Evolutionary conservation across 208 protist species (phyloP), one percentile per base, ranked within the genome.

Genomic region (Acanthamoeba pearcei): DNA sequence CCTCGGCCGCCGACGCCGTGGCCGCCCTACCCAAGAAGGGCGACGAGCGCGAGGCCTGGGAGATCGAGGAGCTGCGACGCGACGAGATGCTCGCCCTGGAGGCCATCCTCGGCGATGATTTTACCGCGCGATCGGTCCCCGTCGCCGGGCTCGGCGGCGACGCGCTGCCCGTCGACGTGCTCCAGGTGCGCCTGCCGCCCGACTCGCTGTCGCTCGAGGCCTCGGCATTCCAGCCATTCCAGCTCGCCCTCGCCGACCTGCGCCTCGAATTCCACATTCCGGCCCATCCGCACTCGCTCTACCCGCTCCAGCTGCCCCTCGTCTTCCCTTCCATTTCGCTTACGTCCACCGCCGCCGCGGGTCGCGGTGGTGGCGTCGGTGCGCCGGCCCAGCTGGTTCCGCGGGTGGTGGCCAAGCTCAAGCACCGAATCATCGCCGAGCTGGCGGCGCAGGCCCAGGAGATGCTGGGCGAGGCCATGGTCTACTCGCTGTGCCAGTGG

Each of bases 31-130:
- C 80, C 27, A 88, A 62, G 80, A 88, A 88, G 53, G 80, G 64
- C 51, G 80, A 88, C 5, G 49, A 8, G 80, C 80, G 80, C 51
- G 80, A 88, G 80, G 80, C 42, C 15, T 57, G 27, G 9, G 74
- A 94, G 53, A 42, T 94, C 27, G 32, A 64, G 29, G 91, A 94
- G 72, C 49, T 82, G n/a, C 51, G 85, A 17, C 53, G 78, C 2
- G 94, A 95, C 60, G 95, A 96, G 76, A 72, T 66, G 5, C 35
- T 95, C n/a, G 96, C 95, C 5, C 51, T 96, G 24, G 53, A 96
- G 70, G 95, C 96, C 42, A 96, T 96, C 66, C 95, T 95, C 5
- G 32, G 35, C 19, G 95, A 96, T 15, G 49, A 95, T n/a, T 83
- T 96, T 38, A 29, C 91, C n/a, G 24, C 51, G 46, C 27, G 80